phyloP scores from a whole-genome alignment of 495 filamentous ascomycete genomes.

The Penicillium cataractarum region DNA sequence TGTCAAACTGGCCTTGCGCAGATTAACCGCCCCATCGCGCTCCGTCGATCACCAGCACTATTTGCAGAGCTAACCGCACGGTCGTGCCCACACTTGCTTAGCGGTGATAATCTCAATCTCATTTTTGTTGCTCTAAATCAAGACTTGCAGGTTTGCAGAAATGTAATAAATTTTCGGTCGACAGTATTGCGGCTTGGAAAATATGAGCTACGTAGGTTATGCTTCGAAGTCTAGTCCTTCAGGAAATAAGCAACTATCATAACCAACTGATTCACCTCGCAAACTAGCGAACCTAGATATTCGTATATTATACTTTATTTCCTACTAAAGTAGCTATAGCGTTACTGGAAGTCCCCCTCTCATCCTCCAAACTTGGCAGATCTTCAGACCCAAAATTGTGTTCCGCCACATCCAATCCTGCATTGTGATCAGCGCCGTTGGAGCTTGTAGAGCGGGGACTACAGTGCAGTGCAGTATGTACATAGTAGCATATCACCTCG shows the following conservation, averaged over 20 bases:
- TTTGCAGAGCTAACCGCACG: not conserved
- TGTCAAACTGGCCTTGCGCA: constrained; percentile 21
- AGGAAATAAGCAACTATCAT: not conserved
- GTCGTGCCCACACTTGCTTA: not conserved
- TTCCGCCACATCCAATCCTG: not conserved
- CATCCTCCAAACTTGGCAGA: not conserved
- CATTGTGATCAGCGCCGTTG: constrained; percentile 23
- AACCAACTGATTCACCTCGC: not conserved
- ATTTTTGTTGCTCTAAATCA: not conserved
- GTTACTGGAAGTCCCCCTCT: not conserved
- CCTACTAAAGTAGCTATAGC: not conserved
- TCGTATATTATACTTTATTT: not conserved
- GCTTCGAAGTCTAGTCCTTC: not conserved
- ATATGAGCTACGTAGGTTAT: not conserved
- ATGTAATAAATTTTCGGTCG: not conserved
- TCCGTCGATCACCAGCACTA: constrained; percentile 2
- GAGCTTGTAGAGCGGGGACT: constrained; percentile 13
- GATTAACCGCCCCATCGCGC: constrained; percentile 14
- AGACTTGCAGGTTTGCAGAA: not conserved
- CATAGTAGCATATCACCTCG: not conserved
- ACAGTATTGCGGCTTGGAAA: not conserved
- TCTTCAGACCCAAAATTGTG: constrained; percentile 2
- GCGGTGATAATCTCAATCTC: not conserved
- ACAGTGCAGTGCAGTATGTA: not conserved
- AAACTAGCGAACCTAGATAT: not conserved